A percentile compares a stretch with the other conserved stretches of the same genome.
Evolutionary conservation across 129 eudicot species (phyloP).

Genomic region (Artemisia argyi): DNA sequence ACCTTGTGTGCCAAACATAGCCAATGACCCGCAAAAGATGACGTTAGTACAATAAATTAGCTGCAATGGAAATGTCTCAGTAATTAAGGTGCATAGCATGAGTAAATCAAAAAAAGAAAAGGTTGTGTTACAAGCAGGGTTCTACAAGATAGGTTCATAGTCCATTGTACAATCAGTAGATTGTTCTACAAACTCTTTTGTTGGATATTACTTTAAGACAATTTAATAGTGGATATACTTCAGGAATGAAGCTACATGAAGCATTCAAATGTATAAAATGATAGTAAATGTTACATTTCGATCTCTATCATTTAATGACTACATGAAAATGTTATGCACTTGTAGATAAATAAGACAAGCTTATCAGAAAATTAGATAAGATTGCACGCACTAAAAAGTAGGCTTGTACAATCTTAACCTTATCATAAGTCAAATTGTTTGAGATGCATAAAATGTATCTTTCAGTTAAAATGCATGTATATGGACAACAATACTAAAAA

Average conservation of each 20-base stretch:
- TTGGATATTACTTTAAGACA: conserved; percentile 8
- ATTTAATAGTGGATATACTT: background rate
- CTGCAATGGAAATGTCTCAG: too few relatives aligned
- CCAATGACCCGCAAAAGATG: too few relatives aligned
- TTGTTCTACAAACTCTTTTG: conserved; percentile 11
- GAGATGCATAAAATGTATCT: conserved; percentile 13
- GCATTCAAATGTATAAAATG: background rate
- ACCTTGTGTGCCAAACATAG: too few relatives aligned
- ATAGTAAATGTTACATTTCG: background rate
- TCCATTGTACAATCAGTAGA: conserved; percentile 7
- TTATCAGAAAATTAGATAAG: background rate
- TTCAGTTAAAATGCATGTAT: background rate
- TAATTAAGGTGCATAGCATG: background rate
- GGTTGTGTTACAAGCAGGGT: conserved; percentile 12
- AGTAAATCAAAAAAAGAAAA: background rate
- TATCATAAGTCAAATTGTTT: background rate
- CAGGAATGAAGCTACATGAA: conserved; percentile 3
- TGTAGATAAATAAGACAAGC: background rate
- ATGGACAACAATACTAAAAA: background rate
- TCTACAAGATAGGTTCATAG: conserved; percentile 5
- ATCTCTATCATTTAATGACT: background rate
- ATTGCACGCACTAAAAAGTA: background rate
- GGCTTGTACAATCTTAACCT: background rate
- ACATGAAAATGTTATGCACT: conserved; percentile 17
- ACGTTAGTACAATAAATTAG: too few relatives aligned